These are phyloP conservation scores for Coemansia umbellata DNA, from an alignment of 192 early-diverging fungal genomes.

Conservation along the genomic window DNA sequence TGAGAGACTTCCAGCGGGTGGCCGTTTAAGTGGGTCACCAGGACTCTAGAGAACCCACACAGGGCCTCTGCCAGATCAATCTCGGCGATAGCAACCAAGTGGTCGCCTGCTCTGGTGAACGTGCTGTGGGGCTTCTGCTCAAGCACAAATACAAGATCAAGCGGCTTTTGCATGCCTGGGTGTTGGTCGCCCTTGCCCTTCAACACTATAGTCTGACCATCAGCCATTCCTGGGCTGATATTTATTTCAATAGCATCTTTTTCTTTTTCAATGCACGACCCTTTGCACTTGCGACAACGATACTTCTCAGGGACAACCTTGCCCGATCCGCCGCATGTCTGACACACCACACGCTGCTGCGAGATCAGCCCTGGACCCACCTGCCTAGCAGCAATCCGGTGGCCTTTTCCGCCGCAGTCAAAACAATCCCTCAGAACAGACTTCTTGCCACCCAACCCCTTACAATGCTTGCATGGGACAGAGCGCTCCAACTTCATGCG, in stretches of 20 bases:
- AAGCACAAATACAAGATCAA: slow-evolving; percentile 90
- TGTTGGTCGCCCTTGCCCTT: slow-evolving; percentile 93
- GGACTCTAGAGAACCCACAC: slow-evolving; percentile 78
- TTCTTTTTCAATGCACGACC: slow-evolving; percentile 75
- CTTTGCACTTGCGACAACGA: slow-evolving; percentile 92
- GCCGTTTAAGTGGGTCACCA: slow-evolving; percentile 85
- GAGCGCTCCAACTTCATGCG: slow-evolving; percentile 56
- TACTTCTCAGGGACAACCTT: slow-evolving; percentile 82
- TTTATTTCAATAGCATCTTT: slow-evolving; percentile 88
- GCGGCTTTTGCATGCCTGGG: slow-evolving; percentile 77
- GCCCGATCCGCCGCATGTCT: slow-evolving; percentile 68
- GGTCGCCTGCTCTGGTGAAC: slow-evolving; percentile 77
- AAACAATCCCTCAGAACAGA: slow-evolving; percentile 43
- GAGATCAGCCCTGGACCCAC: slow-evolving; percentile 48
- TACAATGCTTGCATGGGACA: slow-evolving; percentile 38
- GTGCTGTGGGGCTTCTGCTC: slow-evolving; percentile 74
- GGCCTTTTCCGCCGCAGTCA: slow-evolving; percentile 29
- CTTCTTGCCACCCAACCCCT: slow-evolving; percentile 40
- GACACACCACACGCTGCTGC: slow-evolving; percentile 73
- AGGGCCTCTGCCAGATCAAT: slow-evolving; percentile 90
- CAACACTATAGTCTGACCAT: slow-evolving; percentile 88
- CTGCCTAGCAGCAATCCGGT: slow-evolving; percentile 21
- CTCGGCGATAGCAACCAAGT: slow-evolving; percentile 73
- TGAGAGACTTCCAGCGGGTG: slow-evolving; percentile 80
- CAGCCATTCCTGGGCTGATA: slow-evolving; percentile 91